These are phyloP conservation scores for Ustilago bromivora DNA, from an alignment of 1,284 basidiomycete genomes.

Conservation along the genomic window DNA sequence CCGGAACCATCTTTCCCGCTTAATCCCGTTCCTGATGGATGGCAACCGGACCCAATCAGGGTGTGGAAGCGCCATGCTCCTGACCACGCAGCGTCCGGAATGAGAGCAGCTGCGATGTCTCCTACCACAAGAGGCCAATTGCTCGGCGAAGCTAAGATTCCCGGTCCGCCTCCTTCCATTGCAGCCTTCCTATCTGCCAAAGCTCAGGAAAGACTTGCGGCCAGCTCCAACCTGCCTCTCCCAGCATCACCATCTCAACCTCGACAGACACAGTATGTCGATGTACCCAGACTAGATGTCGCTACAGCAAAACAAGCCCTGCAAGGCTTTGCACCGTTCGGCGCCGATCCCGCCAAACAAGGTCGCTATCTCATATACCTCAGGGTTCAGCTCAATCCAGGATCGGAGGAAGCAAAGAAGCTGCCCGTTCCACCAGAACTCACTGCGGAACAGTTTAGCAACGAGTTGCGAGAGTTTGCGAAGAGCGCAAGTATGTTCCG, in stretches of 20 bases:
- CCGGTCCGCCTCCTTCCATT: constrained; percentile 80
- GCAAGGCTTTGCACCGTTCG: constrained; percentile 89
- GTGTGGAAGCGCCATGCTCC: constrained; percentile 75
- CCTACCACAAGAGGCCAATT: constrained; percentile 79
- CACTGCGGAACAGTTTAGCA: constrained; percentile 78
- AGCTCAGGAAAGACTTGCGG: constrained; percentile 84
- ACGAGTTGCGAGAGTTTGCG: constrained; percentile 86
- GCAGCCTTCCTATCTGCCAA: constrained; percentile 94
- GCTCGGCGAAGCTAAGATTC: constrained; percentile 83
- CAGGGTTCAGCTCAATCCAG: constrained; percentile 76
- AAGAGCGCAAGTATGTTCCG: constrained; percentile 90
- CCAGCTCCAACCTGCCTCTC: constrained; percentile 72
- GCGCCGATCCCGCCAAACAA: constrained; percentile 81
- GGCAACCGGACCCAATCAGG: constrained; percentile 83
- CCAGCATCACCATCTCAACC: constrained; percentile 42
- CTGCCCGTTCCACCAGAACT: constrained; percentile 72
- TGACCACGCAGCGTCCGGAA: constrained; percentile 19
- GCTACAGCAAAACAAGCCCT: constrained; percentile 87
- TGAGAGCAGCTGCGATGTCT: constrained; percentile 64
- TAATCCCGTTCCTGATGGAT: constrained; percentile 81
- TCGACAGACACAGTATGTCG: constrained; percentile 62
- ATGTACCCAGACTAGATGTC: constrained; percentile 78
- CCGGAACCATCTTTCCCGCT: constrained; percentile 81
- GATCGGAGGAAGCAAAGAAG: constrained; percentile 70
- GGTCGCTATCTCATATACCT: constrained; percentile 87